Conservation (phyloP, 305 asterid species). For the Solanum aculeatissimum region DNA sequence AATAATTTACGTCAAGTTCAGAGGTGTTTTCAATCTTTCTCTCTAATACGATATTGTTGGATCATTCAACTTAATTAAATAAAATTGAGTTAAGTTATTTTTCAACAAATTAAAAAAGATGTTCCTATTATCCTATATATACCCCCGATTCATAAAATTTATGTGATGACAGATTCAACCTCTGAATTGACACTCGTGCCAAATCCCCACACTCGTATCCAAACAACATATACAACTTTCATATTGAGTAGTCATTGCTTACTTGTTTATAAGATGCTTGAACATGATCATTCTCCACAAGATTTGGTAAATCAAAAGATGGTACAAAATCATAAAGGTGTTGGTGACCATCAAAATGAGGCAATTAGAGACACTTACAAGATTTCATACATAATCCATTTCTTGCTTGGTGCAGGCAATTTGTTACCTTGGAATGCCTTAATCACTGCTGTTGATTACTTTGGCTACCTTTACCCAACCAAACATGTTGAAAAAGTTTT, state of each 20-base stretch:
- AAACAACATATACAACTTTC: background rate
- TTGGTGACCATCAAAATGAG: background rate
- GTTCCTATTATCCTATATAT: background rate
- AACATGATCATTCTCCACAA: background rate
- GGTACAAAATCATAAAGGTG: constrained; percentile 8
- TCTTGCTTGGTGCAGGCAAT: constrained; percentile 80
- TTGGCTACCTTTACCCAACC: constrained; percentile 39
- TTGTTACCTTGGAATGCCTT: constrained; percentile 82
- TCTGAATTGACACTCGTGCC: background rate
- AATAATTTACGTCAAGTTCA: too few relatives aligned
- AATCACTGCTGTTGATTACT: constrained; percentile 69
- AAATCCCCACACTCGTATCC: background rate
- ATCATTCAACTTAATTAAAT: background rate
- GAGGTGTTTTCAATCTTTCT: too few relatives aligned
- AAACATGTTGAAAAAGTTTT: constrained; percentile 57
- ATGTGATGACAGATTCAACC: background rate
- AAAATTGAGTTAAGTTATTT: background rate
- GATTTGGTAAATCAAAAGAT: background rate
- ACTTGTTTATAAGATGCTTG: background rate
- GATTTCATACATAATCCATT: constrained; percentile 55
- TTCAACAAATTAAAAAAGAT: background rate
- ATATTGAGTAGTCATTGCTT: background rate
- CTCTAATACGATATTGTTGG: background rate
- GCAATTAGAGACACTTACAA: constrained; percentile 30
- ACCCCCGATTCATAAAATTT: background rate